These are phyloP conservation scores for Xanthoconium purpureum DNA, from an alignment of 768 basidiomycete species.

Conservation along the genomic window DNA sequence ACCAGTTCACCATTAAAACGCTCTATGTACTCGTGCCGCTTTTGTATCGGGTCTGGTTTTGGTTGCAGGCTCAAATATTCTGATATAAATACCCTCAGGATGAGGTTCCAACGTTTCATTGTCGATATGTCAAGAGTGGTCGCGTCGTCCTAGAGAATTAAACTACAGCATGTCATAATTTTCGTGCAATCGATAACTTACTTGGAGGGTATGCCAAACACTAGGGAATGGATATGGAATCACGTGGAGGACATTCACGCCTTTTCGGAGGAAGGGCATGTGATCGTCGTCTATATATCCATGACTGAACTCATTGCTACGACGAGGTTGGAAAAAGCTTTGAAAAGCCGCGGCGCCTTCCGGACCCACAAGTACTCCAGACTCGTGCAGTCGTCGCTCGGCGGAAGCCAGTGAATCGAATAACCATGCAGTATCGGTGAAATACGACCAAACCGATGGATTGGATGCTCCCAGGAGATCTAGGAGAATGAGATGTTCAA, in stretches of 20 bases:
- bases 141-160: slow-evolving; percentile 73
- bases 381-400: slow-evolving; percentile 69
- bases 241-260: slow-evolving; percentile 86
- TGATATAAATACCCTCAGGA: slow-evolving; percentile 81
- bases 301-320: slow-evolving; percentile 33
- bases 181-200: slow-evolving; percentile 34
- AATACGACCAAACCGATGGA: slow-evolving; percentile 79
- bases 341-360: slow-evolving; percentile 41
- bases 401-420: slow-evolving; percentile 72
- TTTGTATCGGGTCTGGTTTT: slow-evolving; percentile 33
- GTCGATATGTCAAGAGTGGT: slow-evolving; percentile 81
- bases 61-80: slow-evolving; percentile 83
- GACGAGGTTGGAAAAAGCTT: slow-evolving; percentile 68
- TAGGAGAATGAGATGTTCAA: slow-evolving; percentile 90
- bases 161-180: not conserved
- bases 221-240: slow-evolving; percentile 86
- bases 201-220: slow-evolving; percentile 84
- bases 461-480: slow-evolving; percentile 83
- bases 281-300: slow-evolving; percentile 91
- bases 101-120: slow-evolving; percentile 84
- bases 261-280: slow-evolving; percentile 77
- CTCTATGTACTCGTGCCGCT: slow-evolving; percentile 26
- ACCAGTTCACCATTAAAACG: slow-evolving; percentile 49
- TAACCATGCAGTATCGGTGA: slow-evolving; percentile 87
- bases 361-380: slow-evolving; percentile 55